Evolutionary conservation across 768 basidiomycete species (phyloP).

Genomic region (Hericium alpestre): DNA sequence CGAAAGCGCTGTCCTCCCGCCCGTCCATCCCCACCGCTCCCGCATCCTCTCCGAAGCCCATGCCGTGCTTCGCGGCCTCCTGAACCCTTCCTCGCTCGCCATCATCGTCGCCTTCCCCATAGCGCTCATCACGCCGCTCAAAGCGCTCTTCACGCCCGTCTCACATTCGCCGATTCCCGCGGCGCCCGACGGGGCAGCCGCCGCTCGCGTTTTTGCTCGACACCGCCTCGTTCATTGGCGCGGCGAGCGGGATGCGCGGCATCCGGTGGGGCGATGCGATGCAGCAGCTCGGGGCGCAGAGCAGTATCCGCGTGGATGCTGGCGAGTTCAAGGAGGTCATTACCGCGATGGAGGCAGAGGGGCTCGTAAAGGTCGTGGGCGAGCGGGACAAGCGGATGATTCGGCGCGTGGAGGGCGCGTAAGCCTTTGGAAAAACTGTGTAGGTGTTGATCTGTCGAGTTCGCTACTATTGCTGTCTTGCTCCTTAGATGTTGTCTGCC

Average conservation of each 20-base stretch:
- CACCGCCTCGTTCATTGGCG: slow-evolving; percentile 47
- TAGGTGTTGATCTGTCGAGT: too few relatives aligned
- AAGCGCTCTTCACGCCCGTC: slow-evolving; percentile 47
- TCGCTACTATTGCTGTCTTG: too few relatives aligned
- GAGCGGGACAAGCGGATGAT: slow-evolving; percentile 82
- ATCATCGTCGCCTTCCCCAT: slow-evolving; percentile 47
- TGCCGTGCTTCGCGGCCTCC: slow-evolving; percentile 14
- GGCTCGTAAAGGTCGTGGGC: slow-evolving; percentile 74
- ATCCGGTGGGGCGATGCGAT: slow-evolving; percentile 79
- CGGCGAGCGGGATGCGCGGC: slow-evolving; percentile 48
- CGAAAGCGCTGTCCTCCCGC: not conserved
- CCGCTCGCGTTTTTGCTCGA: slow-evolving; percentile 55
- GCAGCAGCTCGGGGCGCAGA: slow-evolving; percentile 72
- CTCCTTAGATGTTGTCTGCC: too few relatives aligned
- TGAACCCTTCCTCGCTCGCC: slow-evolving; percentile 39
- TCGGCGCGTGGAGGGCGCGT: slow-evolving; percentile 43
- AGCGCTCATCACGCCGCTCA: slow-evolving; percentile 44
- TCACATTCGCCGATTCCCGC: slow-evolving; percentile 24
- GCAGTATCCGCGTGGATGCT: slow-evolving; percentile 67
- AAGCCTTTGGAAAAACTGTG: not conserved
- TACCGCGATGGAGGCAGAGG: slow-evolving; percentile 74
- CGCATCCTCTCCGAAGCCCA: not conserved
- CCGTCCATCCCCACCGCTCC: not conserved
- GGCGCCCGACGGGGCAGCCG: slow-evolving; percentile 59
- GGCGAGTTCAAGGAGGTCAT: slow-evolving; percentile 78